These are phyloP conservation scores for Malania oleifera DNA, from an alignment of 164 flowering plant genomes.

Conservation along the genomic window DNA sequence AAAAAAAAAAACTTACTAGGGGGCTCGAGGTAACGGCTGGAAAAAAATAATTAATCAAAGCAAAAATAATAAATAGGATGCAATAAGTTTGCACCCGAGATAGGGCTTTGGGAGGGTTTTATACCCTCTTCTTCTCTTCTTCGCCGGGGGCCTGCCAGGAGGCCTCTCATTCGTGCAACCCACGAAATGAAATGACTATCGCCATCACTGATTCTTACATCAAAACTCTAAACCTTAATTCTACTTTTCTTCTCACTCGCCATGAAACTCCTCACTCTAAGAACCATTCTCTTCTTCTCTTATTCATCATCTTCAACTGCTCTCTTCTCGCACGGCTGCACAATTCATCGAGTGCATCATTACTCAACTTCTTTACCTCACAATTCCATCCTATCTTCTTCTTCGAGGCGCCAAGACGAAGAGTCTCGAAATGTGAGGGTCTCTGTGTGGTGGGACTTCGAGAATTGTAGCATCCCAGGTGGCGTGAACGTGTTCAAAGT, in stretches of 20 bases:
- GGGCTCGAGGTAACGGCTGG: no score
- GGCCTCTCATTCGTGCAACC: neutral
- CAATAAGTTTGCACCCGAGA: no score
- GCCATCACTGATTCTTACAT: neutral
- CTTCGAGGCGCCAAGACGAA: conserved; percentile 26
- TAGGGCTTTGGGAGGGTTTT: no score
- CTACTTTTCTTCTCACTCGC: neutral
- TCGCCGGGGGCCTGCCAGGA: no score
- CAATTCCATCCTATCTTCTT: conserved; percentile 12
- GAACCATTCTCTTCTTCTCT: neutral
- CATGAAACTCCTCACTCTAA: neutral
- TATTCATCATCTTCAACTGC: conserved; percentile 6
- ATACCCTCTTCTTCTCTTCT: no score
- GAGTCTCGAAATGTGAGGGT: conserved; percentile 55
- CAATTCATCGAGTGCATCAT: neutral
- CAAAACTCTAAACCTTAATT: neutral
- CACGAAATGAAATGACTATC: neutral
- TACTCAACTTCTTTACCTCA: neutral
- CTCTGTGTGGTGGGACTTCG: conserved; percentile 97
- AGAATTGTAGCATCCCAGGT: conserved; percentile 59
- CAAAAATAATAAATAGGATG: no score
- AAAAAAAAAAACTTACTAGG: no score
- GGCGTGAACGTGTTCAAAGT: conserved; percentile 50
- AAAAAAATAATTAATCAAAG: no score
- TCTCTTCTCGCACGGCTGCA: neutral